phyloP scores from a whole-genome alignment of 1,139 yeast genomes.

The Yamadazyma buinensis region DNA sequence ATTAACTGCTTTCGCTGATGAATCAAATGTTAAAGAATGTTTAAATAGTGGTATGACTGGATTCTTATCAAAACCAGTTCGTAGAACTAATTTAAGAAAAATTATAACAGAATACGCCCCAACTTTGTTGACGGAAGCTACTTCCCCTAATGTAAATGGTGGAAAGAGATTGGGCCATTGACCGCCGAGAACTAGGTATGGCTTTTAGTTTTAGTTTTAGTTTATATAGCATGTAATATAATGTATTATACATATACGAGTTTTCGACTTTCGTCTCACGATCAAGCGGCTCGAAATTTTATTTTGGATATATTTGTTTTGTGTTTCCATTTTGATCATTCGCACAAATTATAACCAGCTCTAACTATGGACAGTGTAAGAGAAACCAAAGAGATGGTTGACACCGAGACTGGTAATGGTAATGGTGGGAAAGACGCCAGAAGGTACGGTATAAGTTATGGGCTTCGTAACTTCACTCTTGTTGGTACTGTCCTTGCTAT shows the following conservation, averaged over 20 bases:
- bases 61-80: conserved; percentile 82
- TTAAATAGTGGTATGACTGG: conserved; percentile 83
- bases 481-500: conserved; percentile 23
- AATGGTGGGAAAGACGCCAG: too few species aligned
- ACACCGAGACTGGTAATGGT: too few species aligned
- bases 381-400: too few species aligned
- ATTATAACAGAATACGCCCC: conserved; percentile 47
- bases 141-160: conserved; percentile 24
- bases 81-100: conserved; percentile 61
- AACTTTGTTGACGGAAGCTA: conserved; percentile 21
- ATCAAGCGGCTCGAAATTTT: too few species aligned
- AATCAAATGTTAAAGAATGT: conserved; percentile 75
- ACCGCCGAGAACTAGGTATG: too few species aligned
- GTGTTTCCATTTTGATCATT: too few species aligned
- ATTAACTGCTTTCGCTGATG: conserved; percentile 90
- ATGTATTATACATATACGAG: conserved; percentile 4
- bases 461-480: conserved; percentile 1
- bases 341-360: too few species aligned
- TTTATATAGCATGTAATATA: conserved; percentile 2
- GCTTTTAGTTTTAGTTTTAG: too few species aligned
- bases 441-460: too few species aligned
- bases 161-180: conserved; percentile 14
- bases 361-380: too few species aligned
- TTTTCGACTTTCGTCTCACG: too few species aligned
- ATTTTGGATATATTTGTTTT: too few species aligned